phyloP scores from a whole-genome alignment of 1,139 yeast species.

The Kazachstania sp. region DNA sequence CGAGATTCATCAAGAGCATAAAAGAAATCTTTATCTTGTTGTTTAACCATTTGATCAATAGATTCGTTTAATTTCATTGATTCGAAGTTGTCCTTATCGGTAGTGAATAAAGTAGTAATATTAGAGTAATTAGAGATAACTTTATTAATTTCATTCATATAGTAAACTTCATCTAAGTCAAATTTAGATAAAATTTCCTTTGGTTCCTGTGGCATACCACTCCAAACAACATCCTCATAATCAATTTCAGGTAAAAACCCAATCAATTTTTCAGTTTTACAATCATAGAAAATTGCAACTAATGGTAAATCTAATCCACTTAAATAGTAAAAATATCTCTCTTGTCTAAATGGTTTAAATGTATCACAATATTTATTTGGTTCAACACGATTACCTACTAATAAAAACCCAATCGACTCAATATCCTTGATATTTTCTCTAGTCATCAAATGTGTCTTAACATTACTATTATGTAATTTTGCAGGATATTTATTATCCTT shows the following conservation, averaged over 20 bases:
- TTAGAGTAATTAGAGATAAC: conserved; percentile 19
- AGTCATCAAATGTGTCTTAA: conserved; percentile 24
- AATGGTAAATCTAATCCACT: conserved; percentile 83
- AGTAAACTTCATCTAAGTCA: conserved; percentile 77
- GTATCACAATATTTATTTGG: conserved; percentile 76
- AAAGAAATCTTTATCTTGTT: conserved; percentile 44
- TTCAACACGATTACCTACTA: conserved; percentile 60
- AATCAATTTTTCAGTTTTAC: conserved; percentile 47
- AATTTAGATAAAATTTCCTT: conserved; percentile 56
- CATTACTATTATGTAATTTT: conserved; percentile 53
- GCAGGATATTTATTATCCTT: conserved; percentile 55
- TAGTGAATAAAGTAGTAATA: conserved; percentile 33
- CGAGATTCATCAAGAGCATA: conserved; percentile 83
- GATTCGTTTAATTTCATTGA: not conserved
- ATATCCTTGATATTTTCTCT: not conserved
- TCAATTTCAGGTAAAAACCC: conserved; percentile 78
- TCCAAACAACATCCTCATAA: conserved; percentile 91
- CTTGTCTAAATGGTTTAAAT: conserved; percentile 71
- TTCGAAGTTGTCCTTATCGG: conserved; percentile 32
- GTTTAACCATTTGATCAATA: conserved; percentile 28
- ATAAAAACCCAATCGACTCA: conserved; percentile 37
- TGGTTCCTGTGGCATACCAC: conserved; percentile 71
- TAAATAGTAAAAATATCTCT: conserved; percentile 79
- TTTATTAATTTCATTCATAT: conserved; percentile 40
- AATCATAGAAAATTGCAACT: conserved; percentile 54